phyloP scores from a whole-genome alignment of 139 green algal species.

The Eudorina sp. region DNA sequence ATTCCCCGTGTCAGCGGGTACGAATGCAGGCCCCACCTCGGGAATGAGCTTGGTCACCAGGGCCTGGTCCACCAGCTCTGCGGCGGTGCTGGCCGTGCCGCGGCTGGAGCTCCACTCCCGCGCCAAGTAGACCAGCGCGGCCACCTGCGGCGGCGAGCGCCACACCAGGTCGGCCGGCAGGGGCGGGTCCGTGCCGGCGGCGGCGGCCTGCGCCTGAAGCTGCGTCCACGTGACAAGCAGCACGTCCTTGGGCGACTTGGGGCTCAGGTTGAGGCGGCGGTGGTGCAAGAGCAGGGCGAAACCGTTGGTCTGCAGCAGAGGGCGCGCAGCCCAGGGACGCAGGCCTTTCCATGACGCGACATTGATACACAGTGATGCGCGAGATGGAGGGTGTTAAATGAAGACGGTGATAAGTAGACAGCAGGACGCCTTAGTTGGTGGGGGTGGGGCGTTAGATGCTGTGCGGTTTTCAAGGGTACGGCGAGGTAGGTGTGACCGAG shows the following conservation, averaged over 20 bases:
- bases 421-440: too few relatives aligned
- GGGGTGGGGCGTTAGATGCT: too few relatives aligned
- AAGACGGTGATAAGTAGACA: too few relatives aligned
- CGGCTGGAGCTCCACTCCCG: slow-evolving; percentile 22
- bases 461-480: too few relatives aligned
- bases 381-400: not conserved
- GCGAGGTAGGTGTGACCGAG: not conserved
- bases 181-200: not conserved
- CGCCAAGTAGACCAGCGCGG: slow-evolving; percentile 12
- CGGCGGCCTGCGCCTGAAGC: not conserved
- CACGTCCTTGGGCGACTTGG: not conserved
- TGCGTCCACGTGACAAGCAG: slow-evolving; percentile 3
- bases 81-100: slow-evolving; percentile 17
- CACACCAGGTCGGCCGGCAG: slow-evolving; percentile 32
- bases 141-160: not conserved
- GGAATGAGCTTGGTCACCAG: slow-evolving; percentile 9
- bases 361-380: too few relatives aligned
- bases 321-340: not conserved
- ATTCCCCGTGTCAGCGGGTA: not conserved
- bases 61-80: slow-evolving; percentile 4
- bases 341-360: too few relatives aligned
- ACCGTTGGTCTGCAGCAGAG: slow-evolving; percentile 36
- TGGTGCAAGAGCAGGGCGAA: slow-evolving; percentile 19
- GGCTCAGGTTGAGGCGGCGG: not conserved
- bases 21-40: slow-evolving; percentile 13